Percentiles rank a stretch among this genome's conserved stretches.
phyloP scores from a whole-genome alignment of 305 asterid species.

The Fraxinus baroniana region DNA sequence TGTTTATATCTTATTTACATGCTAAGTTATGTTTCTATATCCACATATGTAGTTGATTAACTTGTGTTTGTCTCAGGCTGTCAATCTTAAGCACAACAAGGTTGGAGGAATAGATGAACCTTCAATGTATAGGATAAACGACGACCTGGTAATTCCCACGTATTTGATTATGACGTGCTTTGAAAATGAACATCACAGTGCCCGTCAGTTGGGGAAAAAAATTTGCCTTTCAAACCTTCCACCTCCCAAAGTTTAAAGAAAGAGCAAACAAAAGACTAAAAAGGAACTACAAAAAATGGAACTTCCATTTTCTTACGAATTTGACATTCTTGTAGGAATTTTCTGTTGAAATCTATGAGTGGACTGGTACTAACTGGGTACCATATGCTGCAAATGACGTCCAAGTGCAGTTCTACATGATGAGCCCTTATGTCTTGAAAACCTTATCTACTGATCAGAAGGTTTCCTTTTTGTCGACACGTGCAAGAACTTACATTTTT shows the following conservation, averaged over 20 bases:
- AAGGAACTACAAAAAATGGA: not conserved
- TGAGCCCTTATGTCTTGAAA: constrained; percentile 87
- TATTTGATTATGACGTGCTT: not conserved
- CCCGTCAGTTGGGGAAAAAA: not conserved
- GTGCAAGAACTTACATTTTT: not conserved
- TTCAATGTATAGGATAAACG: constrained; percentile 65
- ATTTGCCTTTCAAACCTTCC: not conserved
- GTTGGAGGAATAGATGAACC: not conserved
- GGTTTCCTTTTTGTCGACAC: constrained; percentile 36
- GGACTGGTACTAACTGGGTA: constrained; percentile 78
- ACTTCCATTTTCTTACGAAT: not conserved
- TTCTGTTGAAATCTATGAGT: constrained; percentile 67
- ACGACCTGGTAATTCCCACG: constrained; percentile 60
- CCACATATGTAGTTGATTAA: not conserved
- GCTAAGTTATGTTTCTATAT: not conserved
- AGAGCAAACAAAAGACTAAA: not conserved
- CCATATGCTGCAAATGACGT: constrained; percentile 75
- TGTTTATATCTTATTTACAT: constrained; percentile 7
- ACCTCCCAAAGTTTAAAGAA: not conserved
- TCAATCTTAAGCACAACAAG: not conserved
- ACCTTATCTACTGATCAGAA: constrained; percentile 67
- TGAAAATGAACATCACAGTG: not conserved
- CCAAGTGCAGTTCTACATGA: constrained; percentile 86
- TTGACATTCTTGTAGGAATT: constrained; percentile 50
- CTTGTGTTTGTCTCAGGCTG: not conserved